Conservation (phyloP, 441 rosid species). For the Adansonia gregorii region DNA sequence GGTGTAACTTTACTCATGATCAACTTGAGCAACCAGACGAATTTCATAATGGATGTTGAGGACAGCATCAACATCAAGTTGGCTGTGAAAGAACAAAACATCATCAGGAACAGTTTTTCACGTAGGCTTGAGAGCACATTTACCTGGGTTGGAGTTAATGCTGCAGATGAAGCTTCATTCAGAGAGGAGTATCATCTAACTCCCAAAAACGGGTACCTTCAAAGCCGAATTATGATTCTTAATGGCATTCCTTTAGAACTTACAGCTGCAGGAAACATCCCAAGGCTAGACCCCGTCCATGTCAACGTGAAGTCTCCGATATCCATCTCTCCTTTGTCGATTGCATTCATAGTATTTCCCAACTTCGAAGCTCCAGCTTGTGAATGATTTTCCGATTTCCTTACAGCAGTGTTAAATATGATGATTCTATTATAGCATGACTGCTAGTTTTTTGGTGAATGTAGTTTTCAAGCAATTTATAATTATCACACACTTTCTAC, state of each 20-base stretch:
- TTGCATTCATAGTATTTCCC: constrained; percentile 78
- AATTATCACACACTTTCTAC: too few species aligned
- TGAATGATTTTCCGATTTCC: constrained; percentile 30
- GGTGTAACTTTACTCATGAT: constrained; percentile 84
- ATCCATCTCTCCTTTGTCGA: constrained; percentile 57
- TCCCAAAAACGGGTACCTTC: constrained; percentile 65
- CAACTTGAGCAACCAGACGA: constrained; percentile 73
- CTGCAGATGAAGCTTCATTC: constrained; percentile 44
- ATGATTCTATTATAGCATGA: neutral
- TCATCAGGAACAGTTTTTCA: constrained; percentile 36
- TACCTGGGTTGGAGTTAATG: constrained; percentile 61
- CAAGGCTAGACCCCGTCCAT: constrained; percentile 59
- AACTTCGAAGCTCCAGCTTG: constrained; percentile 82
- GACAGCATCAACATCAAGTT: constrained; percentile 44
- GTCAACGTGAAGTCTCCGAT: constrained; percentile 39
- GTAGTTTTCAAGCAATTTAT: neutral
- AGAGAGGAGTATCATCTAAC: constrained; percentile 95
- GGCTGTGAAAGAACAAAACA: constrained; percentile 27
- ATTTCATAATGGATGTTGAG: constrained; percentile 46
- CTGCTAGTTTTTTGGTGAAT: constrained; percentile 12
- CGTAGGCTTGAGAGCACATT: constrained; percentile 57
- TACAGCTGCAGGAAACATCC: constrained; percentile 57
- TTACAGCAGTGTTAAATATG: neutral
- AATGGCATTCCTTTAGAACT: constrained; percentile 72
- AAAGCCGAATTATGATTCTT: constrained; percentile 71